These are phyloP conservation scores for Exophiala sp. DNA, from an alignment of 2,329 filamentous ascomycete genomes.

Conservation along the genomic window DNA sequence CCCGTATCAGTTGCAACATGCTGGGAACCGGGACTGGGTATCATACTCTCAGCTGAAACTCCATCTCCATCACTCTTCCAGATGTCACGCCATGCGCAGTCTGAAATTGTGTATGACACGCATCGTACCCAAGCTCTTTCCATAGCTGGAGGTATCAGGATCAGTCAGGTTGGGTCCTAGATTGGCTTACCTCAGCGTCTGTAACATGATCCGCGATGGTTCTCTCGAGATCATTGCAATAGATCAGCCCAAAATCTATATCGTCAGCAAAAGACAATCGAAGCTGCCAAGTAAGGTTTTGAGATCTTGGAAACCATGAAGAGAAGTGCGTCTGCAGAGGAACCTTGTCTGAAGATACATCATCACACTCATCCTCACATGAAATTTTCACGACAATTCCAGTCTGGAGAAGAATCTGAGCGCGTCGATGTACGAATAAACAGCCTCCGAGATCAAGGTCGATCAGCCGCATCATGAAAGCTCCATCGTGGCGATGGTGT, in stretches of 20 bases:
- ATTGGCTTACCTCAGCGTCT: slow-evolving; percentile 17
- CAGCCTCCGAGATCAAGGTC: slow-evolving; percentile 9
- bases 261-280: slow-evolving; percentile 9
- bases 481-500: too few relatives aligned
- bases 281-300: slow-evolving; percentile 8
- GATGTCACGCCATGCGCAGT: background rate
- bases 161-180: background rate
- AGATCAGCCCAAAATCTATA: slow-evolving; percentile 4
- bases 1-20: background rate
- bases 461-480: background rate
- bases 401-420: slow-evolving; percentile 7
- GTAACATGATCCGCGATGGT: slow-evolving; percentile 9
- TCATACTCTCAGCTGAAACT: slow-evolving; percentile 16
- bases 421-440: slow-evolving; percentile 9
- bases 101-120: background rate
- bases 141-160: slow-evolving; percentile 16
- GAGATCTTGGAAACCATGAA: slow-evolving; percentile 16
- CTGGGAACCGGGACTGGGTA: background rate
- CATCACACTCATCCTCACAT: slow-evolving; percentile 2
- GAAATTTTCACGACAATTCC: slow-evolving; percentile 1
- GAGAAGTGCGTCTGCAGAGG: slow-evolving; percentile 1
- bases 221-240: background rate
- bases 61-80: background rate
- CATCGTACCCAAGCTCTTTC: slow-evolving; percentile 19
- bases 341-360: background rate